Evolutionary conservation across 257 asterid species (phyloP).

Genomic region (Gentiana macrophylla): DNA sequence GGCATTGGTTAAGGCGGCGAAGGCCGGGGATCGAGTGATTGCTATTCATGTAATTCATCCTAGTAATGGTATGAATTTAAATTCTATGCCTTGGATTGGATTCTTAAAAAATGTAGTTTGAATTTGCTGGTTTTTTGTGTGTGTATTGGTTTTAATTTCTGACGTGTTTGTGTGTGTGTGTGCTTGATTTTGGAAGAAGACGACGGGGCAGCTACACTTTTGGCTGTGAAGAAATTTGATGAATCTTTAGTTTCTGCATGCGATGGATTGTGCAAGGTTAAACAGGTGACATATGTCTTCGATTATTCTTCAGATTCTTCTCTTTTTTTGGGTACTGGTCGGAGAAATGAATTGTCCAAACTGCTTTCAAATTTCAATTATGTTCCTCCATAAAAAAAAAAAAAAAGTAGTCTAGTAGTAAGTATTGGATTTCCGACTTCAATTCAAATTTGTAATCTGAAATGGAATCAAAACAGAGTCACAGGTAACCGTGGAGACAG

Average conservation of each 20-base stretch:
- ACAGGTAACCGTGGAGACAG: no score
- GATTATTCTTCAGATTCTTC: no score
- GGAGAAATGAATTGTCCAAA: background rate
- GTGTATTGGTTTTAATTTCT: no score
- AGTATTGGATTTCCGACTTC: no score
- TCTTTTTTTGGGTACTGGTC: no score
- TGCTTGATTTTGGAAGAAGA: slow-evolving; percentile 20
- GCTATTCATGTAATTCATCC: slow-evolving; percentile 74
- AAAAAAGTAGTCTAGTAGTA: no score
- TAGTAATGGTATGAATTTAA: slow-evolving; percentile 28
- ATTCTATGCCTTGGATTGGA: background rate
- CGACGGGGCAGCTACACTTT: slow-evolving; percentile 34
- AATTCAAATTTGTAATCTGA: no score
- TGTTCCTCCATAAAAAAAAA: no score
- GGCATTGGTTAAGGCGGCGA: slow-evolving; percentile 79
- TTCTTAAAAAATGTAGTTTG: no score
- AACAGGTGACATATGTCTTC: slow-evolving; percentile 41
- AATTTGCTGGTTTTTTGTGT: no score
- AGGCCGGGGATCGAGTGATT: slow-evolving; percentile 70
- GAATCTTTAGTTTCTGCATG: slow-evolving; percentile 74
- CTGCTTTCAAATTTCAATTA: background rate
- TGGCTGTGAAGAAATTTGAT: slow-evolving; percentile 49
- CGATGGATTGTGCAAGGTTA: slow-evolving; percentile 80
- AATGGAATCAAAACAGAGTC: no score
- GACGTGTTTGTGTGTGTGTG: no score